Conservation (phyloP, 257 asterid genomes). For the Solanum clarkiae region DNA sequence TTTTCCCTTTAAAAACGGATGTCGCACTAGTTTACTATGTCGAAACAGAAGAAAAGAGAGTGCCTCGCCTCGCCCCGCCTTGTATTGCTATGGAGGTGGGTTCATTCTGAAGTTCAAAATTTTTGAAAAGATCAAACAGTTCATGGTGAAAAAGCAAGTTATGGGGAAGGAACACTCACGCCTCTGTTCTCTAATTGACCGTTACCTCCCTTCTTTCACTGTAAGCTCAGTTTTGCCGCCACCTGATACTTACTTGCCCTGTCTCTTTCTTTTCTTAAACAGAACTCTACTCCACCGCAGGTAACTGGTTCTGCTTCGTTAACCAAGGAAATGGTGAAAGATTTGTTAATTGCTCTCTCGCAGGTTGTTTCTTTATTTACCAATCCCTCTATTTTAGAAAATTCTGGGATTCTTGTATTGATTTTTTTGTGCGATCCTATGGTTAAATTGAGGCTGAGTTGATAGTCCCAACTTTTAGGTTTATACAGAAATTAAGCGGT, state of each 20-base stretch:
- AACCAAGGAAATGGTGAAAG: slow-evolving; percentile 34
- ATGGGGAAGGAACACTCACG: slow-evolving; percentile 15
- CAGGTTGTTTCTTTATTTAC: slow-evolving; percentile 20
- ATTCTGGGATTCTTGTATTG: neutral
- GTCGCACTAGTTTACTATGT: too few species aligned
- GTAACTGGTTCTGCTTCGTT: slow-evolving; percentile 17
- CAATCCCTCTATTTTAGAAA: neutral
- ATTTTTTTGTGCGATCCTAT: neutral
- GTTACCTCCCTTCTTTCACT: slow-evolving; percentile 26
- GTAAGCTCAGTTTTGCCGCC: slow-evolving; percentile 9
- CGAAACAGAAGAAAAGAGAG: too few species aligned
- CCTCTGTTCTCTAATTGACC: slow-evolving; percentile 36
- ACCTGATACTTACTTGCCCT: neutral
- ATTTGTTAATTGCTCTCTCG: slow-evolving; percentile 55
- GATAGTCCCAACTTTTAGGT: slow-evolving; percentile 26
- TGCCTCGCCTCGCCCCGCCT: too few species aligned
- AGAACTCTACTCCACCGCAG: slow-evolving; percentile 16
- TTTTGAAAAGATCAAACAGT: neutral
- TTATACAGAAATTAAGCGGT: slow-evolving; percentile 40
- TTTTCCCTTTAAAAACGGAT: too few species aligned
- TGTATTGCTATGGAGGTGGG: too few species aligned
- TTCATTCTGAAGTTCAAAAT: neutral
- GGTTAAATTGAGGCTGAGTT: neutral
- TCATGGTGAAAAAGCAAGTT: neutral
- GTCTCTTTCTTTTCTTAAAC: neutral